Conservation (phyloP, 2,329 filamentous ascomycete species). For the Teratosphaeria nubilosa region DNA sequence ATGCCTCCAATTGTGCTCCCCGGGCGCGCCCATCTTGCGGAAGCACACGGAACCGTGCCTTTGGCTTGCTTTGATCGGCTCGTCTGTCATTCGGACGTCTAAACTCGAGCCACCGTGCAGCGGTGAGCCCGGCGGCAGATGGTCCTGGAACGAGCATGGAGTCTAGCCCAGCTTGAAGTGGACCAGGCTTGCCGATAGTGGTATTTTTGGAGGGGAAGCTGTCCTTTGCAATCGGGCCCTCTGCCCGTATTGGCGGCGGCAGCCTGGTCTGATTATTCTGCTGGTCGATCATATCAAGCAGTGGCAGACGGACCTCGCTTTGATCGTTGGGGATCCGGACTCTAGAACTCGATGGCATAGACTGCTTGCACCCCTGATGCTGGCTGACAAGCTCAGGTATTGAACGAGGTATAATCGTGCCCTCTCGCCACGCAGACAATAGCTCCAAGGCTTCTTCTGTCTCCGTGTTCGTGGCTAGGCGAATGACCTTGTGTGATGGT, state of each 20-base stretch:
- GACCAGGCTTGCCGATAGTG: not conserved
- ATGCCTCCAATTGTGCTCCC: slow-evolving; percentile 33
- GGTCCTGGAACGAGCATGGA: not conserved
- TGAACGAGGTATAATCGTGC: slow-evolving; percentile 20
- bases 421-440: slow-evolving; percentile 43
- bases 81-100: not conserved
- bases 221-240: not conserved
- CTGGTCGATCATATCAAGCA: not conserved
- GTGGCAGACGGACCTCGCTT: not conserved
- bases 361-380: not conserved
- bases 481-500: slow-evolving; percentile 27
- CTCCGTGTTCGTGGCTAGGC: slow-evolving; percentile 38
- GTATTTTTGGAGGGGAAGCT: not conserved
- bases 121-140: not conserved
- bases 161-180: not conserved
- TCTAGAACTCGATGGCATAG: not conserved
- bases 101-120: not conserved
- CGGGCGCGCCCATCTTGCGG: slow-evolving; percentile 12
- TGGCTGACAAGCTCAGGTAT: not conserved
- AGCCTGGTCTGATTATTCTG: not conserved
- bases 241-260: not conserved
- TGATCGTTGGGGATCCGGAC: not conserved
- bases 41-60: slow-evolving; percentile 1
- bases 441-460: slow-evolving; percentile 44
- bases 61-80: not conserved